Evolutionary conservation across 2,329 filamentous ascomycete species (phyloP), one percentile per base, ranked within the genome.

Genomic region (Pestalotiopsis sp.): DNA sequence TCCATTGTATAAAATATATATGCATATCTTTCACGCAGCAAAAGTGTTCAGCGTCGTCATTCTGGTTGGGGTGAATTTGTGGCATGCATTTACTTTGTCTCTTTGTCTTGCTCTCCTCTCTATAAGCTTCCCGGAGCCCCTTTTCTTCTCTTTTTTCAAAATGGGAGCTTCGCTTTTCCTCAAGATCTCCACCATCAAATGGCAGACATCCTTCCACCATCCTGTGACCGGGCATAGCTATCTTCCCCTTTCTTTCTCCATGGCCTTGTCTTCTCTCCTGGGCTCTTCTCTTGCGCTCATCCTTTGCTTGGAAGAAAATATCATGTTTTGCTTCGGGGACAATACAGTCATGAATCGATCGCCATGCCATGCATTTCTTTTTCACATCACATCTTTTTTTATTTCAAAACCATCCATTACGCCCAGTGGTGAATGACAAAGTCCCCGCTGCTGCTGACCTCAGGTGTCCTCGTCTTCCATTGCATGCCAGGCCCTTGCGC

Each of bases 351-450:
- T 63, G 20, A 65, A 36, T 36, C 57, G 49, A 65, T 65, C 63
- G 63, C 63, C 63, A 56, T 66, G 63, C 60, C 36, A 41, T 63
- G 60, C 63, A 20, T 38, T 66, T 45, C 61, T 49, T n/a, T 65
- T 56, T 58, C 41, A 36, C 40, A 66, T 66, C 63, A 58, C 27
- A 27, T 66, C 12, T 52, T 63, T 63, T 63, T 40, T 38, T 5
- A 27, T 31, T 36, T 36, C 17, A n/a, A 31, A 38, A 52, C 63
- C 63, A 36, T 66, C 63, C 63, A 66, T 66, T 66, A 66, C 63
- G 63, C 63, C 63, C 41, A 14, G 13, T 45, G 17, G 20, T 23
- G 20, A 64, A 57, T 57, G 49, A 65, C 63, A 31, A 31, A 31
- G 31, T 31, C 31, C 45, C 45, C 17, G 45, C 17, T 45, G 41